A percentile compares a stretch with the other conserved stretches of the same genome.
phyloP scores from a whole-genome alignment of 2,329 filamentous ascomycete species.

The Neocatenulostroma microsporum region DNA sequence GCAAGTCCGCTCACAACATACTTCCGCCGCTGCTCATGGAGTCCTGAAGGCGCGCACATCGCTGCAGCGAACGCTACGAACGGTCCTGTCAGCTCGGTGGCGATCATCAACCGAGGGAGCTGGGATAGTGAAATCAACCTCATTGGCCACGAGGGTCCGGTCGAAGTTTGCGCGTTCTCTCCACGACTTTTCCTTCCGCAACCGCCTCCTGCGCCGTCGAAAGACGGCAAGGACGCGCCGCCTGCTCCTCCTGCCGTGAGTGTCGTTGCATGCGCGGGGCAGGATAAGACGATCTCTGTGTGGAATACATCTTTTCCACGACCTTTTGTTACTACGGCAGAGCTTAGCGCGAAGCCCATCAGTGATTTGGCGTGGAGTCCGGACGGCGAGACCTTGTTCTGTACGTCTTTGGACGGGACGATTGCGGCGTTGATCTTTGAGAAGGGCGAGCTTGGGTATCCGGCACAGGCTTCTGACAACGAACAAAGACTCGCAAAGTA shows the following conservation, averaged over 20 bases:
- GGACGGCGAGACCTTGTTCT: conserved; percentile 78
- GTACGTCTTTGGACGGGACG: conserved; percentile 81
- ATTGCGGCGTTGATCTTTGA: conserved; percentile 78
- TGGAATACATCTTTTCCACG: conserved; percentile 97
- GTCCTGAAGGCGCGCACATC: conserved; percentile 92
- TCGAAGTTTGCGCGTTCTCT: conserved; percentile 95
- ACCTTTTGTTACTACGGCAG: conserved; percentile 82
- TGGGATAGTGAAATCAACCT: conserved; percentile 98
- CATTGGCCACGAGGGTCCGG: conserved; percentile 93
- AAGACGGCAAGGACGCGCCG: conserved; percentile 38
- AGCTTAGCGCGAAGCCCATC: conserved; percentile 82
- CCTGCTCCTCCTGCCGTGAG: conserved; percentile 58
- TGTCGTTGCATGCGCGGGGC: conserved; percentile 91
- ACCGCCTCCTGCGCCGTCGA: conserved; percentile 48
- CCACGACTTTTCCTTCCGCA: conserved; percentile 76
- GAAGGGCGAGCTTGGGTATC: conserved; percentile 80
- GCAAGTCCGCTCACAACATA: conserved; percentile 94
- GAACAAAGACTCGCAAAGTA: conserved; percentile 90
- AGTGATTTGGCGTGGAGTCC: conserved; percentile 92
- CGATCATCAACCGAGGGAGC: conserved; percentile 81
- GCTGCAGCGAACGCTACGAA: conserved; percentile 96
- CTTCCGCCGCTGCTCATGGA: conserved; percentile 95
- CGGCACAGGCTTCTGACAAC: conserved; percentile 78
- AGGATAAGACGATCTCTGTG: conserved; percentile 90
- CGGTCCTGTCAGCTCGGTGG: conserved; percentile 91